Conservation (phyloP, 192 early-diverging fungal species). For the Tieghemiomyces parasiticus region DNA sequence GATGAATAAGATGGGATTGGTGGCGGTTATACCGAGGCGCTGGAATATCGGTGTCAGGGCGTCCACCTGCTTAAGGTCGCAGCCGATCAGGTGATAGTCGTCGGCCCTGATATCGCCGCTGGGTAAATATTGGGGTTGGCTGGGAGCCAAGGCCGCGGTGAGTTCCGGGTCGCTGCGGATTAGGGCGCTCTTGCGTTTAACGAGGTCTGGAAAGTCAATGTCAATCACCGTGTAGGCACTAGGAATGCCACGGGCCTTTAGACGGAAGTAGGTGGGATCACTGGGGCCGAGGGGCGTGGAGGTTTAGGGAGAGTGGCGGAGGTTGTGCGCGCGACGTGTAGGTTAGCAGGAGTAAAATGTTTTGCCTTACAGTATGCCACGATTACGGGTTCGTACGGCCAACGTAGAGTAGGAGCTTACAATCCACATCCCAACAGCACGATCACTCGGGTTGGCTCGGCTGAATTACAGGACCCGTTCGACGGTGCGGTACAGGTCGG, state of each 20-base stretch:
- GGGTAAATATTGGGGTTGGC: not conserved
- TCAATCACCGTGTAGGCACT: not conserved
- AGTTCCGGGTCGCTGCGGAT: not conserved
- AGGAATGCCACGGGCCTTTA: not conserved
- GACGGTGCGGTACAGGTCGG: not conserved
- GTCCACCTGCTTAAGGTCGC: constrained; percentile 5
- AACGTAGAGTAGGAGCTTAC: too few species aligned
- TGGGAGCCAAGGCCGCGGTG: not conserved
- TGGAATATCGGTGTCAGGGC: not conserved
- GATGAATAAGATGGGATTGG: constrained; percentile 1
- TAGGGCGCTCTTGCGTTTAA: not conserved
- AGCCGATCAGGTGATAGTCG: constrained; percentile 4
- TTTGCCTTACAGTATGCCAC: too few species aligned
- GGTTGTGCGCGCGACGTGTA: too few species aligned
- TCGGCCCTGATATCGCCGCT: constrained; percentile 6
- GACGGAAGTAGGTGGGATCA: constrained; percentile 8
- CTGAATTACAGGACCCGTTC: not conserved
- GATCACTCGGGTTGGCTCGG: not conserved
- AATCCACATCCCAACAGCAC: constrained; percentile 10
- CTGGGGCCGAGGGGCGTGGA: too few species aligned
- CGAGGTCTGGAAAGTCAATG: constrained; percentile 1
- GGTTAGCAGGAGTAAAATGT: too few species aligned
- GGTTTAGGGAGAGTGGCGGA: too few species aligned
- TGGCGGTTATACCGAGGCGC: not conserved
- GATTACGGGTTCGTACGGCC: too few species aligned